Evolutionary conservation across 306 rosid genomes (phyloP).

Genomic region (Vigna angularis): DNA sequence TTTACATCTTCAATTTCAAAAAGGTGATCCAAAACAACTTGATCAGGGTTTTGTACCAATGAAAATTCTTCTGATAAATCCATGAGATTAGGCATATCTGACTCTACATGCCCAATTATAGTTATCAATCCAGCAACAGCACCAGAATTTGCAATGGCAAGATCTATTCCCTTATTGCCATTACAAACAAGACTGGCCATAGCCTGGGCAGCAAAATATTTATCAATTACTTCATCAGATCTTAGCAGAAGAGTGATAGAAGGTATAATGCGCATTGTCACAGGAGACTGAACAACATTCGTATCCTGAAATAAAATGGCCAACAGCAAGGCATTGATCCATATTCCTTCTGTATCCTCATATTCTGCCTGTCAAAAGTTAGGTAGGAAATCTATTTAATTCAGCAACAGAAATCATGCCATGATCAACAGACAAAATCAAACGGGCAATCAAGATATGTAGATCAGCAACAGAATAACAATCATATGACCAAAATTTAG

Average conservation of each 20-base stretch:
- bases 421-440: constrained; percentile 36
- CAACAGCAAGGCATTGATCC: constrained; percentile 88
- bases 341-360: constrained; percentile 88
- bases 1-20: constrained; percentile 87
- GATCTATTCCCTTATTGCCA: constrained; percentile 79
- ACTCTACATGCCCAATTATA: constrained; percentile 76
- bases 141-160: constrained; percentile 93
- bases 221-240: constrained; percentile 86
- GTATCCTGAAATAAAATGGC: constrained; percentile 89
- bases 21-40: constrained; percentile 84
- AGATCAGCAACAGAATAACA: constrained; percentile 33
- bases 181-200: constrained; percentile 90
- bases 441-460: constrained; percentile 23
- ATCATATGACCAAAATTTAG: constrained; percentile 25
- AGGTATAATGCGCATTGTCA: constrained; percentile 78
- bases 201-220: constrained; percentile 94
- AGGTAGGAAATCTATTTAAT: constrained; percentile 30
- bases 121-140: constrained; percentile 86
- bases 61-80: constrained; percentile 85
- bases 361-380: constrained; percentile 72
- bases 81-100: constrained; percentile 75
- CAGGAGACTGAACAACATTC: constrained; percentile 63
- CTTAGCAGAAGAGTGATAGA: constrained; percentile 77
- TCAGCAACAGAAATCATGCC: constrained; percentile 44
- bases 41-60: constrained; percentile 82